A percentile compares a stretch with the other conserved stretches of the same genome.
Conservation (phyloP, 2,329 filamentous ascomycete genomes). For the Rhinocladiella similis region DNA sequence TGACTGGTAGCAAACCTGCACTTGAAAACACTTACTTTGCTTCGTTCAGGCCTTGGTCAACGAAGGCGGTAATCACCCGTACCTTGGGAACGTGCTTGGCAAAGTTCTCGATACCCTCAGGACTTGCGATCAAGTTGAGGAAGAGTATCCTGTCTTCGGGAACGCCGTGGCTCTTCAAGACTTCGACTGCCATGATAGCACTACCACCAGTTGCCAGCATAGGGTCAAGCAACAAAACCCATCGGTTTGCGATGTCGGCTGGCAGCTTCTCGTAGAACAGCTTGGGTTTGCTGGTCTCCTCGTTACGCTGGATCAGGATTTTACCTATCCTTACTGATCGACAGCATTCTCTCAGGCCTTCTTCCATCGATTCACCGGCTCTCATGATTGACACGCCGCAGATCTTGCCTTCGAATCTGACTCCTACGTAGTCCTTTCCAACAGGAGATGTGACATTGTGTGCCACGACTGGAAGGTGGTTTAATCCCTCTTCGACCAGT, state of each 20-base stretch:
- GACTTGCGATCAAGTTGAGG: slow-evolving; percentile 95
- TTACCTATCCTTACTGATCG: slow-evolving; percentile 97
- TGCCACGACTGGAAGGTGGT: slow-evolving; percentile 89
- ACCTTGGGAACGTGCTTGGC: slow-evolving; percentile 85
- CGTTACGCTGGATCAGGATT: slow-evolving; percentile 95
- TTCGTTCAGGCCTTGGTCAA: slow-evolving; percentile 93
- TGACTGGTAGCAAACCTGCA: not conserved
- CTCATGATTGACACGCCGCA: slow-evolving; percentile 99
- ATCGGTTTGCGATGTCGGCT: slow-evolving; percentile 85
- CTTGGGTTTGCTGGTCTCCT: slow-evolving; percentile 88
- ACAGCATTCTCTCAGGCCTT: slow-evolving; percentile 93
- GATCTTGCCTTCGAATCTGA: slow-evolving; percentile 96
- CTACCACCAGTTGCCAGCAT: slow-evolving; percentile 99
- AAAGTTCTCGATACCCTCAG: slow-evolving; percentile 86
- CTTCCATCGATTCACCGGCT: slow-evolving; percentile 97
- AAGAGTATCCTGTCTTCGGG: slow-evolving; percentile 95
- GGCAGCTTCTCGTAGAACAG: slow-evolving; percentile 98
- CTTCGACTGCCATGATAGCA: slow-evolving; percentile 94
- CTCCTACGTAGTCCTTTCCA: slow-evolving; percentile 81
- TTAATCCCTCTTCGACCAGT: slow-evolving; percentile 93
- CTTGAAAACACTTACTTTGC: slow-evolving; percentile 72
- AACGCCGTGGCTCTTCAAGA: slow-evolving; percentile 84
- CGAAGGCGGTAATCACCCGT: slow-evolving; percentile 90
- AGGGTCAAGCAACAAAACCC: slow-evolving; percentile 93
- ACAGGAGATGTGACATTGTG: slow-evolving; percentile 90